A percentile compares a stretch with the other conserved stretches of the same genome.
Conservation (phyloP, 371 early-diverging fungal species). For the Haplosporangium sp. region DNA sequence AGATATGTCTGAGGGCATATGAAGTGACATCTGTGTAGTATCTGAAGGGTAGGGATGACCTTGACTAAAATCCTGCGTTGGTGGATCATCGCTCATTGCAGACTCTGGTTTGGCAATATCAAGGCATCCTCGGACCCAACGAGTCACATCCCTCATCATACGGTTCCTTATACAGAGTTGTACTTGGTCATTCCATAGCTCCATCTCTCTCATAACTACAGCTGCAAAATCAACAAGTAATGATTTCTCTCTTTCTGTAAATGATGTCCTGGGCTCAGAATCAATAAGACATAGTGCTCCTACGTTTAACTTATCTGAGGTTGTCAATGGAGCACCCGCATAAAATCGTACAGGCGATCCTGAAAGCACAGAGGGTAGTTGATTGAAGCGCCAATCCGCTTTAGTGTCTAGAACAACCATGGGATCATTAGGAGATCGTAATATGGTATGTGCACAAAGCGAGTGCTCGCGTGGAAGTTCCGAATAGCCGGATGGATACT, state of each 20-base stretch:
- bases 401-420: slow-evolving; percentile 47
- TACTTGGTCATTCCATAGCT: slow-evolving; percentile 58
- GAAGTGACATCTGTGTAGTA: slow-evolving; percentile 1
- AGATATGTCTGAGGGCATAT: slow-evolving; percentile 12
- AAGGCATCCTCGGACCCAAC: slow-evolving; percentile 53
- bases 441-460: slow-evolving; percentile 54
- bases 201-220: slow-evolving; percentile 58
- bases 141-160: slow-evolving; percentile 54
- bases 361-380: slow-evolving; percentile 26
- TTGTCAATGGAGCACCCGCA: slow-evolving; percentile 55
- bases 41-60: slow-evolving; percentile 4
- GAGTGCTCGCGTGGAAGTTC: slow-evolving; percentile 28
- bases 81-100: not conserved
- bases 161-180: slow-evolving; percentile 53
- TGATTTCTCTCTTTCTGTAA: slow-evolving; percentile 29
- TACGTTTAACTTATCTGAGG: slow-evolving; percentile 50
- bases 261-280: slow-evolving; percentile 27
- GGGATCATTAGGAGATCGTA: slow-evolving; percentile 48
- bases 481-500: slow-evolving; percentile 1
- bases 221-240: slow-evolving; percentile 55
- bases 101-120: slow-evolving; percentile 22
- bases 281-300: slow-evolving; percentile 56
- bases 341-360: slow-evolving; percentile 49
- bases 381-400: slow-evolving; percentile 54
- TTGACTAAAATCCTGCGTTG: not conserved